A percentile compares a stretch with the other conserved stretches of the same genome.
phyloP scores from a whole-genome alignment of 371 early-diverging fungal species.

The Gilbertella persicaria region DNA sequence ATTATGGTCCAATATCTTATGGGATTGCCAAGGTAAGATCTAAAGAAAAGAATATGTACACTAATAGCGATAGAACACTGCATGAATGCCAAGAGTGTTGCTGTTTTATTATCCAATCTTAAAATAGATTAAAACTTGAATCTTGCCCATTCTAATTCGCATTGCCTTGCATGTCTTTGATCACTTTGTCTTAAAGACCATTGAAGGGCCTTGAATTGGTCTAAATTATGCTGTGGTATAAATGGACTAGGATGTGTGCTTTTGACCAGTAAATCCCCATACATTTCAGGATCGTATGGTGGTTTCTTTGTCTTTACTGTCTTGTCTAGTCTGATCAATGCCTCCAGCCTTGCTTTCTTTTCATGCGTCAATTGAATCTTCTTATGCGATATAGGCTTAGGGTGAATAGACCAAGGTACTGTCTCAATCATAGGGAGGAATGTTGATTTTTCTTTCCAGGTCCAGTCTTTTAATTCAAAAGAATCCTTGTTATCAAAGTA shows the following conservation, averaged over 20 bases:
- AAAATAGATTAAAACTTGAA: conserved; percentile 7
- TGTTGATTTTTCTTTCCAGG: conserved; percentile 14
- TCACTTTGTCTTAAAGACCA: background rate
- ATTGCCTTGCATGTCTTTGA: background rate
- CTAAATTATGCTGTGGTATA: conserved; percentile 3
- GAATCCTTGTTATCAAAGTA: no score
- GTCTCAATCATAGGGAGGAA: conserved; percentile 2
- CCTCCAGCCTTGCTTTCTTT: no score
- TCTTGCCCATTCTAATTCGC: conserved; percentile 7
- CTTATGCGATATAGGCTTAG: no score
- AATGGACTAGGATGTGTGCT: no score
- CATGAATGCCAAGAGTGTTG: conserved; percentile 7
- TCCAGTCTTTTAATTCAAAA: no score
- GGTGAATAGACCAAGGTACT: no score
- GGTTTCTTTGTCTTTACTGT: background rate
- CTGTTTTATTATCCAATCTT: conserved; percentile 11
- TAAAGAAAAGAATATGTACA: background rate
- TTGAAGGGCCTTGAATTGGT: conserved; percentile 3
- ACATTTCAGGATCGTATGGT: no score
- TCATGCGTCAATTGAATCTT: no score
- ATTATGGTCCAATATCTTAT: conserved; percentile 40
- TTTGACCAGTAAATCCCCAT: no score
- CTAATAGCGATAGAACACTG: conserved; percentile 15
- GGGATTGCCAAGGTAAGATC: conserved; percentile 41
- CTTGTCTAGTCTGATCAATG: background rate